Conservation (phyloP, 2,329 filamentous ascomycete genomes). For the Alternaria arbusti region DNA sequence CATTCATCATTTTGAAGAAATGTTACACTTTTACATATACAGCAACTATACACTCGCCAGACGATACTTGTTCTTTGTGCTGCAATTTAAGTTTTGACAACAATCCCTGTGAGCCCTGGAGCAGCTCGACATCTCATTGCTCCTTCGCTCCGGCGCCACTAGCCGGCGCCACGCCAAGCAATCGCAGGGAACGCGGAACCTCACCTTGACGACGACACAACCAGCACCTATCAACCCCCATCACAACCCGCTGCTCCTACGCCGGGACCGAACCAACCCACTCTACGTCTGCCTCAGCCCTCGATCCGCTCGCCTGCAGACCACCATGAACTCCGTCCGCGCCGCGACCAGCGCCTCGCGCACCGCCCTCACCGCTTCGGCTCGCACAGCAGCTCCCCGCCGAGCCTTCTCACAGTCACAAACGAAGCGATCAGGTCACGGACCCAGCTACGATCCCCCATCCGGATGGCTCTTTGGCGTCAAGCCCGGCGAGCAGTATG, state of each 20-base stretch:
- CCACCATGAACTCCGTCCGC: conserved; percentile 37
- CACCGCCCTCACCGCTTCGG: conserved; percentile 26
- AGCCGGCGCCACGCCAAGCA: conserved; percentile 21
- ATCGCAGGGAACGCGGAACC: conserved; percentile 9
- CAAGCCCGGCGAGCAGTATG: conserved; percentile 92
- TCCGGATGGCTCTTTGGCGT: conserved; percentile 92
- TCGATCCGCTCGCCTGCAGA: neutral
- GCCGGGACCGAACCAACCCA: conserved; percentile 5
- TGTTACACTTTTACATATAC: neutral
- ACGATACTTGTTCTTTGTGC: neutral
- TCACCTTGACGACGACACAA: conserved; percentile 1
- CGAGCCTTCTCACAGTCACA: conserved; percentile 35
- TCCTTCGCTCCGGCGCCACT: conserved; percentile 5
- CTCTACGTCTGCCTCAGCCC: neutral
- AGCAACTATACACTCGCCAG: fast-evolving
- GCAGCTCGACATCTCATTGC: conserved; percentile 11
- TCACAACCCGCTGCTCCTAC: neutral
- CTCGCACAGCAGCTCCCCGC: conserved; percentile 12
- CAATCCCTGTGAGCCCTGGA: neutral
- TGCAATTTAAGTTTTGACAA: neutral
- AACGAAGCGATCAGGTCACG: conserved; percentile 55
- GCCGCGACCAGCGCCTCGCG: conserved; percentile 30
- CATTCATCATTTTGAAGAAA: neutral
- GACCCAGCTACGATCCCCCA: conserved; percentile 85
- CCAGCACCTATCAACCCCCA: conserved; percentile 13